A percentile compares a stretch with the other conserved stretches of the same genome.
These are phyloP conservation scores for Ascocoryne sarcoides DNA, from an alignment of 2,329 filamentous ascomycete genomes.

Conservation along the genomic window DNA sequence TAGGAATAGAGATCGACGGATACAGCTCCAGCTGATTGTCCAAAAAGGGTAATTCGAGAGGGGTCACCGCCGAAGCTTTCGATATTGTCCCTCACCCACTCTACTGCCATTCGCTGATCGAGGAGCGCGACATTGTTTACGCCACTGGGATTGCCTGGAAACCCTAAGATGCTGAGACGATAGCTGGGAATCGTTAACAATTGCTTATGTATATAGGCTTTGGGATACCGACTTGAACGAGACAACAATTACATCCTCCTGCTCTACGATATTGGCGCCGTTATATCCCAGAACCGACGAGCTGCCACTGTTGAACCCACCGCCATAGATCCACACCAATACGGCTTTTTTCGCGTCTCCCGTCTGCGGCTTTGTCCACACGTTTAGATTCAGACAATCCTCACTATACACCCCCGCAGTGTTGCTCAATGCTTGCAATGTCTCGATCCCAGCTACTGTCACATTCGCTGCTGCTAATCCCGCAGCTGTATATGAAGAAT, in stretches of 20 bases:
- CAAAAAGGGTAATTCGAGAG: not conserved
- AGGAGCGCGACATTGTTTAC: not conserved
- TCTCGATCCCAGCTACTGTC: not conserved
- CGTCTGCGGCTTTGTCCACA: conserved; percentile 28
- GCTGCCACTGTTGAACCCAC: conserved; percentile 32
- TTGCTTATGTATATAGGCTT: not conserved
- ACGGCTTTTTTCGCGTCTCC: conserved; percentile 31
- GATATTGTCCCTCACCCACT: conserved; percentile 1
- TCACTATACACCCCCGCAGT: conserved; percentile 14
- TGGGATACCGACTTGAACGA: conserved; percentile 34
- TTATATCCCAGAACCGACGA: conserved; percentile 30
- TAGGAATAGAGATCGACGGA: not conserved
- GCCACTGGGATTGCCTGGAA: not conserved
- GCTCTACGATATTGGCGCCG: conserved; percentile 34
- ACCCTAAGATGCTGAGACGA: not conserved
- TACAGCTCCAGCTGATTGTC: not conserved
- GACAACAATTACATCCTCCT: conserved; percentile 35
- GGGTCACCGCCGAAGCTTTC: not conserved
- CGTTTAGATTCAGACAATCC: conserved; percentile 31
- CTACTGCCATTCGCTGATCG: not conserved
- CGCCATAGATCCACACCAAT: conserved; percentile 37
- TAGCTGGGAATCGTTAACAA: not conserved
- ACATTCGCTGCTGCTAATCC: not conserved
- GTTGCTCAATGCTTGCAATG: not conserved
- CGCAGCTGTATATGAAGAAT: not conserved